Conservation (phyloP, 371 early-diverging fungal species). For the Cokeromyces recurvatus region DNA sequence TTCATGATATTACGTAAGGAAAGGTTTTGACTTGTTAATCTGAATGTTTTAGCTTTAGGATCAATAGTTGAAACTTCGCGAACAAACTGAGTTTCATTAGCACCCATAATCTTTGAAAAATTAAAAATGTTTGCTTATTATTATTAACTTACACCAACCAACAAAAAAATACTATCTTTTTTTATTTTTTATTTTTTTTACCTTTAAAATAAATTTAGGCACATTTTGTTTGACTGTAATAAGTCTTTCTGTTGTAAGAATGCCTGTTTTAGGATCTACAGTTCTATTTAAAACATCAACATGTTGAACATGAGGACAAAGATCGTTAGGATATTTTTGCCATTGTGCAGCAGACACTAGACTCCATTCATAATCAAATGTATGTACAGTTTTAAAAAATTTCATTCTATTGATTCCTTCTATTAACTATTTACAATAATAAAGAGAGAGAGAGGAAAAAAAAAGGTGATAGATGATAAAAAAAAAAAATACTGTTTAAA, state of each 20-base stretch:
- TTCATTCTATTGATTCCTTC: conserved; percentile 64
- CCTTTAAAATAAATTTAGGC: conserved; percentile 69
- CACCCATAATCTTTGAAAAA: conserved; percentile 64
- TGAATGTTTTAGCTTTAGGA: conserved; percentile 64
- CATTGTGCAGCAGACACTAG: conserved; percentile 89
- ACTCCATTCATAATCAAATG: conserved; percentile 76
- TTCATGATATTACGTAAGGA: conserved; percentile 71
- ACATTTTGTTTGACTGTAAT: conserved; percentile 85
- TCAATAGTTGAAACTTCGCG: conserved; percentile 85
- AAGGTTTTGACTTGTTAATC: conserved; percentile 72
- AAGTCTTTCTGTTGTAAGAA: conserved; percentile 86
- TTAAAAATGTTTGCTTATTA: conserved; percentile 1
- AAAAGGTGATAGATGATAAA: background rate
- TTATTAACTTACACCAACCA: too few species aligned
- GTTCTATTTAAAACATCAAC: conserved; percentile 83
- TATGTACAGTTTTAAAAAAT: conserved; percentile 68
- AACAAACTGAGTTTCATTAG: conserved; percentile 70
- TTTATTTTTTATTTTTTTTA: conserved; percentile 18
- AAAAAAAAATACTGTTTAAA: background rate
- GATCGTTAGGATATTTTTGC: conserved; percentile 96
- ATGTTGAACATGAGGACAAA: conserved; percentile 84
- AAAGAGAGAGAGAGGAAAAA: too few species aligned
- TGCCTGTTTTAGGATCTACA: conserved; percentile 79
- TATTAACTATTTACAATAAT: too few species aligned
- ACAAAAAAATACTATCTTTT: too few species aligned